A percentile compares a stretch with the other conserved stretches of the same genome.
Conservation (phyloP, 352 stramenopile species). For the Pseudoperonospora humuli region DNA sequence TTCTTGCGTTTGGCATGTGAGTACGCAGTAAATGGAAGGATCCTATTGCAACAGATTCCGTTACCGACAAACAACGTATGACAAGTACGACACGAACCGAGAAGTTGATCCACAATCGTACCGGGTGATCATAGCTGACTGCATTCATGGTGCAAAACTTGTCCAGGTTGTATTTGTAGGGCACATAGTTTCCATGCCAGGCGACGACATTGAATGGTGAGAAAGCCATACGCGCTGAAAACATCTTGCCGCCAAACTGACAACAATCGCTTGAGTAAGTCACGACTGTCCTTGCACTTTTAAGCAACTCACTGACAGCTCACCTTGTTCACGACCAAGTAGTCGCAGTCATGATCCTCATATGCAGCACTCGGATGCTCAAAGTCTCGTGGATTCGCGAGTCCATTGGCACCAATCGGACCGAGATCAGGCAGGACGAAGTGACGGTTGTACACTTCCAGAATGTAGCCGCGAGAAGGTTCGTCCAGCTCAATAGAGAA, state of each 20-base stretch:
- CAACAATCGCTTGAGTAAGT: conserved; percentile 1
- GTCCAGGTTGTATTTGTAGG: conserved; percentile 96
- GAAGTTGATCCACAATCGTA: conserved; percentile 4
- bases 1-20: conserved; percentile 92
- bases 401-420: conserved; percentile 93
- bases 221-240: conserved; percentile 71
- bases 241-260: conserved; percentile 86
- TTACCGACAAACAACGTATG: neutral
- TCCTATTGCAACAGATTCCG: conserved; percentile 35
- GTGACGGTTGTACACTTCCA: conserved; percentile 94
- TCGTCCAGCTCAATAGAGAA: conserved; percentile 88
- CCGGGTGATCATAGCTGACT: conserved; percentile 93
- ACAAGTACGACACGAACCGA: neutral
- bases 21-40: conserved; percentile 95
- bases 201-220: conserved; percentile 96
- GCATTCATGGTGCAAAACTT: conserved; percentile 95
- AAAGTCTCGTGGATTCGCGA: conserved; percentile 95
- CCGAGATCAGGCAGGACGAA: conserved; percentile 93
- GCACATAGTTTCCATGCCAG: conserved; percentile 97
- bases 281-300: neutral
- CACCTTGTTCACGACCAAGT: conserved; percentile 66
- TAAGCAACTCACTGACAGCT: neutral
- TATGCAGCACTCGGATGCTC: conserved; percentile 86
- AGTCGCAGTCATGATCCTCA: conserved; percentile 80
- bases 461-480: conserved; percentile 88